Percentiles rank a stretch among this genome's conserved stretches.
Conservation (phyloP, 2,329 filamentous ascomycete species). For the Pyrenophora teres region DNA sequence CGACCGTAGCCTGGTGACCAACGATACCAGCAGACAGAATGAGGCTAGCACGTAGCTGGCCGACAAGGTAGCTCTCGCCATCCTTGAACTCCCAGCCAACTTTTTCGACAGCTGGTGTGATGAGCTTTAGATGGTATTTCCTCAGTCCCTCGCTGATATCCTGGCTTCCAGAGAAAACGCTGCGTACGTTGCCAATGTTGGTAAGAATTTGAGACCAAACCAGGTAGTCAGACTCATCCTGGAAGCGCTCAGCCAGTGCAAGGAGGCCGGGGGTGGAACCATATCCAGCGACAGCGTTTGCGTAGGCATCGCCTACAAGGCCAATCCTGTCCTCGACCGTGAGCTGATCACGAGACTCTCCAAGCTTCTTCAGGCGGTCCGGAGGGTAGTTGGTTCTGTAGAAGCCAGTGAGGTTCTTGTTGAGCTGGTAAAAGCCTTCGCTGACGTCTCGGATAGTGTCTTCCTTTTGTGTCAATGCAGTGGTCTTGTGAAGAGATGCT, state of each 20-base stretch:
- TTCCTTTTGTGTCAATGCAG: slow-evolving; percentile 75
- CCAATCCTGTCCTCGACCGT: slow-evolving; percentile 90
- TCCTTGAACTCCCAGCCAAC: slow-evolving; percentile 85
- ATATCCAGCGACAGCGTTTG: slow-evolving; percentile 85
- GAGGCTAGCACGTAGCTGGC: slow-evolving; percentile 81
- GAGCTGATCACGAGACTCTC: slow-evolving; percentile 74
- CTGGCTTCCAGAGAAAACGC: slow-evolving; percentile 81
- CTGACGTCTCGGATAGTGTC: slow-evolving; percentile 76
- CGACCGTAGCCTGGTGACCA: slow-evolving; percentile 72
- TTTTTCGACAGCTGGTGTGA: slow-evolving; percentile 73
- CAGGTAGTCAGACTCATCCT: slow-evolving; percentile 78
- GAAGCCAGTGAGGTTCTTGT: slow-evolving; percentile 84
- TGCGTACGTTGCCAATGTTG: slow-evolving; percentile 75
- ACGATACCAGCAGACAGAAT: slow-evolving; percentile 75
- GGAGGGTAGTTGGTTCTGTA: slow-evolving; percentile 94
- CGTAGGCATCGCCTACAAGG: slow-evolving; percentile 85
- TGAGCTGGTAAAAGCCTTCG: slow-evolving; percentile 89
- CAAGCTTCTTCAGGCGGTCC: slow-evolving; percentile 78
- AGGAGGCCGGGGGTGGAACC: slow-evolving; percentile 81
- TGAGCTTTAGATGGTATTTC: slow-evolving; percentile 77
- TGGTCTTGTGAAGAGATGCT: slow-evolving; percentile 63
- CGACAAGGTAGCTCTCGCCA: slow-evolving; percentile 78
- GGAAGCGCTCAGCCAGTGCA: slow-evolving; percentile 83
- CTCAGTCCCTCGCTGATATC: slow-evolving; percentile 73
- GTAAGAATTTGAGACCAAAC: slow-evolving; percentile 87